Evolutionary conservation across 805 yeast species (phyloP), one percentile per base, ranked within the genome.

Genomic region (Wickerhamiella occidentalis): DNA sequence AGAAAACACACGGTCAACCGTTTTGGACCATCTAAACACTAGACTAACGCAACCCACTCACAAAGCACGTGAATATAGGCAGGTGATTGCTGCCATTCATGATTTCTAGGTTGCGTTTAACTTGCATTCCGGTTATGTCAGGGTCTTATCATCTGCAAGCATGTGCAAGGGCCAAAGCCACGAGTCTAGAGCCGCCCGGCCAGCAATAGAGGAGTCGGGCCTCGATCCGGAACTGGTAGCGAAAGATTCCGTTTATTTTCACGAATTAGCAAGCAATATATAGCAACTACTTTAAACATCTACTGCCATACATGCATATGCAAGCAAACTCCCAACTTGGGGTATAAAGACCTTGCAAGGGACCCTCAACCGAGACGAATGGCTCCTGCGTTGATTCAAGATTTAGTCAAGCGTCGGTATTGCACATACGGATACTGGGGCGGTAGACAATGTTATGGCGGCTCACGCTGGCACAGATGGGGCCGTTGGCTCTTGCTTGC

Each of bases 401-500:
- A 33, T 15, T 33, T 33, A 19, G 38, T 19, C 19, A 33, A 33
- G 15, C 42, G 42, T 15, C 26, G 12, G 13, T 38, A 38, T n/a
- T 38, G 42, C 17, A 12, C 26, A 3, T 21, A 19, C 12, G 26
- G 26, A 3, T 6, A 9, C 19, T 40, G 30, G 30, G 44, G 44
- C 6, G 44, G 30, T n/a, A 9, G 12, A 3, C 30, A 40, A 12
- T 40, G 44, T 15, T 40, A 23, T 25, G 41, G 41, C 6, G 44
- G 44, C 29, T 12, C 30, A 6, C 44, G 44, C 11, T 40, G 44
- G 44, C 44, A 40, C 30, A 25, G 25, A 11, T 40, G 44, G 44
- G 44, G 44, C 18, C 44, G 44, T 19, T 40, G 44, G 44, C 30
- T 40, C 15, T 15, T 25, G 30, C 30, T 40, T n/a, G 44, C 19